Evolutionary conservation across 2,329 filamentous ascomycete genomes (phyloP), one percentile per base, ranked within the genome.

Genomic region (Fonsecaea nubica): DNA sequence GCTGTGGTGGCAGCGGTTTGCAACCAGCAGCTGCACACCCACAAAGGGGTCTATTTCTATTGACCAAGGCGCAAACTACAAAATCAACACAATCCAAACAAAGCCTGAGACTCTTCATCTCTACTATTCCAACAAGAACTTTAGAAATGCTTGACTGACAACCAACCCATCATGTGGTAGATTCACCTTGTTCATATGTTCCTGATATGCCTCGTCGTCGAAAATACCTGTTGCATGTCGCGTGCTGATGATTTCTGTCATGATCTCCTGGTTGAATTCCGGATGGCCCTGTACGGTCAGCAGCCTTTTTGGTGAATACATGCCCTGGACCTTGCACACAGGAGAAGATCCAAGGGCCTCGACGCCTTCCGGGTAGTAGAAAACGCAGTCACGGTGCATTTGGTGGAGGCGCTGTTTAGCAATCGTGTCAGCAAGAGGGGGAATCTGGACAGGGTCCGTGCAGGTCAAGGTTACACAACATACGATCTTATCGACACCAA

Each of bases 231-330:
- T 81, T 33, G 83, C 81, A 74, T 90, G 86, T 64, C 93, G 84
- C 66, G 84, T 80, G 67, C 85, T 82, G 62, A 94, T 78, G 42
- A 96, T 79, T 76, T 92, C 89, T 18, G 80, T 81, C 72, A 93
- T 86, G 70, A 96, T 93, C 15, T 87, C 84, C 66, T 84, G 83
- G 3, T 84, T 90, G 76, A 94, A 95, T 77, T 97, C 93, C 0
- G 92, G 93, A 77, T 96, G 92, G 5, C 92, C 92, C 80, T 97
- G 92, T 1, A 96, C 86, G 0, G 91, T 89, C 67, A 96, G 89
- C 67, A 91, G 81, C 40, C 84, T 84, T 50, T 84, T 81, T 8
- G 88, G 86, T 21, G 83, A 78, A 75, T 95, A 91, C 86, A 96
- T 92, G 68, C 89, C 90, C 77, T 96, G 92, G n/a, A 92, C 88